Base-by-base conservation (phyloP, 139 green algal genomes). In the Tetradesmus lagerheimii region DNA sequence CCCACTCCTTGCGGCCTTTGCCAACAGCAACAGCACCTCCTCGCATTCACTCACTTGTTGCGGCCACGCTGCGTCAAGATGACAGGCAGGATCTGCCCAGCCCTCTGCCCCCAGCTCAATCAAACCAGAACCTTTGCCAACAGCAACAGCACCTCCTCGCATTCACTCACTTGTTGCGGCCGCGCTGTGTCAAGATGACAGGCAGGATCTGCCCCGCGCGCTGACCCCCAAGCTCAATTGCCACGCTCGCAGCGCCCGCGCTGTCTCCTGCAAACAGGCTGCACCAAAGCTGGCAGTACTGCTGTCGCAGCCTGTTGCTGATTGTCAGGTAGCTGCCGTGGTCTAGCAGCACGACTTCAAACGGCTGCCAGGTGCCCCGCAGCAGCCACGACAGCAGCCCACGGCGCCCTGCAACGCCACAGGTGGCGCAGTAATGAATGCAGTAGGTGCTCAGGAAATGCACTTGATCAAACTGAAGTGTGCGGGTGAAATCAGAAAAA, bases 341-440 rank as follows among this genome's bases (percentile, higher is more conserved):
- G 84, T 99, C 97, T 39, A 98, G 93, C 76, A 99, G 90, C 34
- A 99, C 95, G 14, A 99, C 71, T 92, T 99, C 93, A 37, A 95
- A 96, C 20, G 92, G 78, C 31, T 93, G 90, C 78, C 91, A 90
- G 18, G 81, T 90, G 75, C 94, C 91, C 0, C 92, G 84, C n/a
- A 94, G 84, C 38, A 95, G 82, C 86, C 93, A 94, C 25, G 64
- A 39, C 34, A 94, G 75, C 86, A 91, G 92, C 9, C 86, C 66
- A 4, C 75, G 85, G 8, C 78, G 80, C 1, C 91, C 57, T 92
- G 85, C 66, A 11, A 1, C n/a, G n/a, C n/a, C n/a, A n/a, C n/a
- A n/a, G n/a, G n/a, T n/a, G n/a, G n/a, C n/a, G n/a, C n/a, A n/a
- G n/a, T n/a, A n/a, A n/a, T n/a, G n/a, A n/a, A n/a, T n/a, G n/a